phyloP scores from a whole-genome alignment of 2,329 filamentous ascomycete species.

The Apiospora saccharicola region DNA sequence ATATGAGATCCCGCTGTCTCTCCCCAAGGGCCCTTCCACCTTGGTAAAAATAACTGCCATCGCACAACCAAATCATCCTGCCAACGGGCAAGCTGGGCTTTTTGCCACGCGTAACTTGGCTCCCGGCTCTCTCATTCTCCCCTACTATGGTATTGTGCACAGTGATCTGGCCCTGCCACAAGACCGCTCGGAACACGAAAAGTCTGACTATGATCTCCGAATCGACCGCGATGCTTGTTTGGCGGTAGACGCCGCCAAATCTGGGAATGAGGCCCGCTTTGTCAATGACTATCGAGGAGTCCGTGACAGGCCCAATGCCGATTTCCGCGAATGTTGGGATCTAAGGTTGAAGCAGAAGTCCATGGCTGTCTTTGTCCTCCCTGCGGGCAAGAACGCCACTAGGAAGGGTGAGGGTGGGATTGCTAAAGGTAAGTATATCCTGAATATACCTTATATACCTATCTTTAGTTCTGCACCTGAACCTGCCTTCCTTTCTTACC shows the following conservation, averaged over 20 bases:
- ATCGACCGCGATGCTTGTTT: conserved; percentile 63
- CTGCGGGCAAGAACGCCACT: conserved; percentile 48
- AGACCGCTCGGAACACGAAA: conserved; percentile 45
- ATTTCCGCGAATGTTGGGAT: conserved; percentile 68
- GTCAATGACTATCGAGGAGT: conserved; percentile 73
- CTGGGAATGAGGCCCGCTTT: conserved; percentile 71
- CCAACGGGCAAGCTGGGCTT: conserved; percentile 64
- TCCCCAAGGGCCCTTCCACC: conserved; percentile 51
- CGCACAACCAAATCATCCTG: conserved; percentile 59
- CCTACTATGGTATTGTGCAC: conserved; percentile 68
- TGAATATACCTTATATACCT: no score
- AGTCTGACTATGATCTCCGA: conserved; percentile 71
- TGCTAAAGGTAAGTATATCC: conserved; percentile 41
- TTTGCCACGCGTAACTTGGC: conserved; percentile 63
- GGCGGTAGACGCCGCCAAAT: conserved; percentile 65
- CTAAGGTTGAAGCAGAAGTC: conserved; percentile 56
- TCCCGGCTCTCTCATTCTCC: conserved; percentile 64
- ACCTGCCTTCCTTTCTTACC: not conserved
- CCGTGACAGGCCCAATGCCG: conserved; percentile 59
- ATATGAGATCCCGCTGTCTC: conserved; percentile 43
- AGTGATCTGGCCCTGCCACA: conserved; percentile 39
- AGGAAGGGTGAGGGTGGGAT: conserved; percentile 49
- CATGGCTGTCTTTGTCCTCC: conserved; percentile 66
- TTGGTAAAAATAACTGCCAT: conserved; percentile 64
- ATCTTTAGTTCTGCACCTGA: no score